Base-by-base conservation (phyloP, 306 rosid species). In the Prunus kanzakura region DNA sequence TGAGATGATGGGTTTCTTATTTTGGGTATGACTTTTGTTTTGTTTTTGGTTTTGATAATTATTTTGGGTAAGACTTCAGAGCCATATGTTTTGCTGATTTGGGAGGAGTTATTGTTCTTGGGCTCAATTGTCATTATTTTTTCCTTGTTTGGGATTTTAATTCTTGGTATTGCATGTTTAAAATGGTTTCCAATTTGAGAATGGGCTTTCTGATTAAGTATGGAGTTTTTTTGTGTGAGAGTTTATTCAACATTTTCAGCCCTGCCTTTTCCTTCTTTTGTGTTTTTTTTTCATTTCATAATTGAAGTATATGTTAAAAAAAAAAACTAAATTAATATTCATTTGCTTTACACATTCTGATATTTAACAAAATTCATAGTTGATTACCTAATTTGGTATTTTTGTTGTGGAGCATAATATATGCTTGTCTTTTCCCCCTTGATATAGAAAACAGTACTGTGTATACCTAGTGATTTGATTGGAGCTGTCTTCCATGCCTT, bases 91-190 rank as follows among this genome's bases (percentile, higher is more conserved):
- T 11, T 57, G 65, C 38, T 71, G 69, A 22, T 72, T 51, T 45
- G 25, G 62, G 68, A 52, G 75, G 68, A 52, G 75, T 27, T 58
- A 7, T 55, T 71, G 57, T 76, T 79, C 10, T 75, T 67, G 76
- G 52, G 30, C 29, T 61, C 3, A 43, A 54, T 78, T 18, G 10
- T 64, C 64, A 9, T 51, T 16, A 64, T 50, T 71, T 35, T 62
- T 64, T 73, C 58, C 62, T 38, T 29, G 11, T 41, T 73, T 63
- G 57, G 38, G 71, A 61, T 60, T 50, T 57, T 64, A 70, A 75
- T 78, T 82, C 67, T 76, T 54, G 61, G 78, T 57, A 67, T 77
- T 81, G 74, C 14, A 69, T 76, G 72, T 76, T 11, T 68, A 47
- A 73, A 64, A 61, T 43, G 71, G 68, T 79, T 81, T 81, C 73